A percentile compares a stretch with the other conserved stretches of the same genome.
These are phyloP conservation scores for Porogramme epimiltina DNA, from an alignment of 1,284 basidiomycete species.

Conservation along the genomic window DNA sequence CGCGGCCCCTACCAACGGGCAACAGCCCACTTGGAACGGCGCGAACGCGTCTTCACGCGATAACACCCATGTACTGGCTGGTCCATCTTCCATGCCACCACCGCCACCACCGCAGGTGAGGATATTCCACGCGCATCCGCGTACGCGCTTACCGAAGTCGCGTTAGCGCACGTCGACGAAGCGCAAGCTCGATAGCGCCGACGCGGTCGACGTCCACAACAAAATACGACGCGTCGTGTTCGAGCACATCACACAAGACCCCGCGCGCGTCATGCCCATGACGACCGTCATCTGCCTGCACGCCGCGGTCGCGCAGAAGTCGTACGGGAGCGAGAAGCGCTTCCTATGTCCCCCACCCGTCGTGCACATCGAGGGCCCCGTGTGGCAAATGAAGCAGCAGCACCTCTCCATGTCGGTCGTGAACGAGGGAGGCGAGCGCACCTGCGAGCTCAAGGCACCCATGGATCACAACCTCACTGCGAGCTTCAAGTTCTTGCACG, in stretches of 20 bases:
- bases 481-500: constrained; percentile 90
- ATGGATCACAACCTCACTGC: constrained; percentile 81
- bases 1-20: constrained; percentile 30
- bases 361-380: constrained; percentile 84
- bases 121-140: constrained; percentile 1
- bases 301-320: constrained; percentile 90
- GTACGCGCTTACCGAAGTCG: constrained; percentile 7
- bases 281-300: constrained; percentile 88
- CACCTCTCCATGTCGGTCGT: constrained; percentile 85
- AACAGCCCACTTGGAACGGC: constrained; percentile 26
- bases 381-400: constrained; percentile 78
- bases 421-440: constrained; percentile 80
- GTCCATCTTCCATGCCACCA: constrained; percentile 8
- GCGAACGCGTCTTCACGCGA: constrained; percentile 20
- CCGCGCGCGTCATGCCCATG: constrained; percentile 75
- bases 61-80: constrained; percentile 10
- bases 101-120: constrained; percentile 14
- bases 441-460: constrained; percentile 79
- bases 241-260: constrained; percentile 75
- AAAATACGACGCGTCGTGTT: constrained; percentile 82
- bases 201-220: constrained; percentile 68
- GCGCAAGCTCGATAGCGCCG: constrained; percentile 72
- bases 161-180: constrained; percentile 49
- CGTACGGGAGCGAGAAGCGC: constrained; percentile 90
- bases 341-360: constrained; percentile 89